A percentile compares a stretch with the other conserved stretches of the same genome.
Conservation (phyloP, 805 yeast species). For the Saturnispora silvae region DNA sequence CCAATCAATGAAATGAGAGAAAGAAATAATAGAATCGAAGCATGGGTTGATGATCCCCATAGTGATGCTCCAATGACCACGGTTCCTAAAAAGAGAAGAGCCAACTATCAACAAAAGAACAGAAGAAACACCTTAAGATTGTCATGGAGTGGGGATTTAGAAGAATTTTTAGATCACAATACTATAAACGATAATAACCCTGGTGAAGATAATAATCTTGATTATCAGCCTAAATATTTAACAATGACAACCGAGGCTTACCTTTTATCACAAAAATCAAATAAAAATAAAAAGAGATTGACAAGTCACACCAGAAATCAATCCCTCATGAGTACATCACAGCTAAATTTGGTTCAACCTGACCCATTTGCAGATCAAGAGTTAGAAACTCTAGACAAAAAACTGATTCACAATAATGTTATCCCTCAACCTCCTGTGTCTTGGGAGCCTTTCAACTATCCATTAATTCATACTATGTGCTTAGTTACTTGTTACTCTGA, state of each 20-base stretch:
- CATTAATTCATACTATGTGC: constrained; percentile 64
- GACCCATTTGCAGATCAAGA: constrained; percentile 23
- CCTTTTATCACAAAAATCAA: constrained; percentile 13
- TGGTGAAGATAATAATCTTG: constrained; percentile 5
- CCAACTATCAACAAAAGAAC: constrained; percentile 28
- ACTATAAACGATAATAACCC: background rate
- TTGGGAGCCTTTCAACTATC: constrained; percentile 77
- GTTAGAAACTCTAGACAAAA: constrained; percentile 43
- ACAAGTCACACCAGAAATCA: constrained; percentile 1
- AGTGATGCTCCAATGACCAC: constrained; percentile 40
- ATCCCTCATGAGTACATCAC: constrained; percentile 10
- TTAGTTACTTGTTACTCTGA: constrained; percentile 93
- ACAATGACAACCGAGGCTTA: constrained; percentile 61
- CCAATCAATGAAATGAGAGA: constrained; percentile 50
- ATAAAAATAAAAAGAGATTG: constrained; percentile 1
- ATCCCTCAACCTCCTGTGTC: constrained; percentile 87
- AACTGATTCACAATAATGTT: constrained; percentile 60
- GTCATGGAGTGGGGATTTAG: constrained; percentile 31
- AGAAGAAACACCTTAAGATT: constrained; percentile 25
- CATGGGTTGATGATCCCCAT: constrained; percentile 68
- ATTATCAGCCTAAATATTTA: constrained; percentile 35
- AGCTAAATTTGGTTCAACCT: constrained; percentile 7
- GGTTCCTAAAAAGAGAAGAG: constrained; percentile 43
- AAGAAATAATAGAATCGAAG: constrained; percentile 62
- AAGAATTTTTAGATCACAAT: constrained; percentile 18